A percentile compares a stretch with the other conserved stretches of the same genome.
These are phyloP conservation scores for Suillus paluster DNA, from an alignment of 768 basidiomycete genomes.

Conservation along the genomic window DNA sequence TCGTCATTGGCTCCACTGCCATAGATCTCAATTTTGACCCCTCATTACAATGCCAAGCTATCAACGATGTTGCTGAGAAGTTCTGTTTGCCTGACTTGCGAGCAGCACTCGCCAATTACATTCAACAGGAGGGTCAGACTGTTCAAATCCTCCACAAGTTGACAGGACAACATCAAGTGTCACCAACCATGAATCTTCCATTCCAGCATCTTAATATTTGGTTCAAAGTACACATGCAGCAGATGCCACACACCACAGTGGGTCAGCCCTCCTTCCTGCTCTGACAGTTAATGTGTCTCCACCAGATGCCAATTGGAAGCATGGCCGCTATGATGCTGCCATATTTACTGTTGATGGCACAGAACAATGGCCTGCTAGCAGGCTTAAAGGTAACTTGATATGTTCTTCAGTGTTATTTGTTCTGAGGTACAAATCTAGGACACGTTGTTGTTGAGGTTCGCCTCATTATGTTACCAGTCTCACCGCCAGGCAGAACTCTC, in stretches of 20 bases:
- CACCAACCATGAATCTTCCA: conserved; percentile 19
- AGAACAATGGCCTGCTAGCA: conserved; percentile 18
- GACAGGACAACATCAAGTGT: conserved; percentile 9
- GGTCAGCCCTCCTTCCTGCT: not conserved
- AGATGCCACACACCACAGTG: conserved; percentile 21
- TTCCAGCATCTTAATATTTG: conserved; percentile 34
- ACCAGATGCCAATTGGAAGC: conserved; percentile 19
- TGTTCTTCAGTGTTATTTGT: not conserved
- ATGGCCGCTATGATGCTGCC: conserved; percentile 25
- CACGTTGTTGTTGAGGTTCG: conserved; percentile 21
- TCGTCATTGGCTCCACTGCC: conserved; percentile 15
- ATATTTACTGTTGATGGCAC: conserved; percentile 23
- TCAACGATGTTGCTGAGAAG: conserved; percentile 21
- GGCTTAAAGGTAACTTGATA: conserved; percentile 14
- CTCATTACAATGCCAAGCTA: not conserved
- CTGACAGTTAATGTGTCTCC: conserved; percentile 28
- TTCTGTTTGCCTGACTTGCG: conserved; percentile 32
- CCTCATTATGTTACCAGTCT: conserved; percentile 19
- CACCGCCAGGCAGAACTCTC: not conserved
- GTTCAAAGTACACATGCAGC: conserved; percentile 29
- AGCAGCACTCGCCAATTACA: conserved; percentile 28
- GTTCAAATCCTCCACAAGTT: not conserved
- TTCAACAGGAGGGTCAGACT: not conserved
- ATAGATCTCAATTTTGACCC: conserved; percentile 32
- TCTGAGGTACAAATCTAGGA: not conserved